Evolutionary conservation across 495 filamentous ascomycete species (phyloP).

Genomic region (Aspergillus heteromorphus): DNA sequence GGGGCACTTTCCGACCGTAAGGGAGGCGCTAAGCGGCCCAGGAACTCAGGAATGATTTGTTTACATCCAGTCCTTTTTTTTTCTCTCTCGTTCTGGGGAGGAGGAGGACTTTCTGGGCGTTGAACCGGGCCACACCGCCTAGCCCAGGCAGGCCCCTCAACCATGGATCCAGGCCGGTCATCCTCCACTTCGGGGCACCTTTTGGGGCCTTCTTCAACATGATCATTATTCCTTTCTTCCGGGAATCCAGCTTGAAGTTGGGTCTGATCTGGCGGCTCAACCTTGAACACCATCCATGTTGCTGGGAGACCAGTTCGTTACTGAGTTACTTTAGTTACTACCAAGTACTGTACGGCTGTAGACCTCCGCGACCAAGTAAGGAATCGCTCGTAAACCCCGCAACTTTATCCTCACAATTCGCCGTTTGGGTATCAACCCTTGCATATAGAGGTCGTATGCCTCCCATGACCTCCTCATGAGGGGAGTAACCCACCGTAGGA

Average conservation of each 20-base stretch:
- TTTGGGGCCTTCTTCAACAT: too few relatives aligned
- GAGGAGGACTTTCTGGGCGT: too few relatives aligned
- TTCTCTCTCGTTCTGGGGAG: not conserved
- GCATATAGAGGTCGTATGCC: not conserved
- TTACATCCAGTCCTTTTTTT: not conserved
- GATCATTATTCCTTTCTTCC: not conserved
- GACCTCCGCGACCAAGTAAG: not conserved
- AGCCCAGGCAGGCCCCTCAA: not conserved
- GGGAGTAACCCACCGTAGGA: not conserved
- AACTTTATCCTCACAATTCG: not conserved
- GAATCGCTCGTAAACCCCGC: not conserved
- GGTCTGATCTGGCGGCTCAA: too few relatives aligned
- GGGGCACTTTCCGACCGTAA: not conserved
- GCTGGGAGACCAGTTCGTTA: too few relatives aligned
- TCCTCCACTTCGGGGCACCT: not conserved
- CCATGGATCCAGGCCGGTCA: slow-evolving; percentile 1
- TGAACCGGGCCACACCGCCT: not conserved
- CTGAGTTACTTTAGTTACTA: too few relatives aligned
- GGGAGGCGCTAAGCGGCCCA: not conserved
- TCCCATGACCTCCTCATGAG: not conserved
- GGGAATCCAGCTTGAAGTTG: not conserved
- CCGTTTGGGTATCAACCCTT: not conserved
- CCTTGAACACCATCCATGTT: too few relatives aligned
- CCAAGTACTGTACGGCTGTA: too few relatives aligned
- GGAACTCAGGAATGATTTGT: not conserved